phyloP scores from a whole-genome alignment of 1,284 basidiomycete genomes.

The Macrocystidia cucumis region DNA sequence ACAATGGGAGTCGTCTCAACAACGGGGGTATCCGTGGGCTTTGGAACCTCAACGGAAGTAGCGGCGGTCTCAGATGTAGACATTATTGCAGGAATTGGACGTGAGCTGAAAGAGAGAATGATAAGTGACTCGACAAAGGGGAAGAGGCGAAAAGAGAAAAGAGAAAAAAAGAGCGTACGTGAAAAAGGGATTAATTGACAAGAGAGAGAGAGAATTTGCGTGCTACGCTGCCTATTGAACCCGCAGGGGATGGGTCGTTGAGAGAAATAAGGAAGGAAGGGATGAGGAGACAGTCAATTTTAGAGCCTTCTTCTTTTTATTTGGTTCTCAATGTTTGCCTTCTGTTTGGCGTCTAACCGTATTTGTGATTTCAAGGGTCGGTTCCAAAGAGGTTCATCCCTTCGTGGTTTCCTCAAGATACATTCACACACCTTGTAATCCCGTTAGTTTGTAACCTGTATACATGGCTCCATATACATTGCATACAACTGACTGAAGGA shows the following conservation, averaged over 20 bases:
- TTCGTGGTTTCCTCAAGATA: too few relatives aligned
- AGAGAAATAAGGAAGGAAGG: slow-evolving; percentile 46
- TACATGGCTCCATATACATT: too few relatives aligned
- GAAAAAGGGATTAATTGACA: slow-evolving; percentile 37
- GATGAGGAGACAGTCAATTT: slow-evolving; percentile 29
- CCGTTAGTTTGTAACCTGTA: too few relatives aligned
- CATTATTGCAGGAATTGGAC: slow-evolving; percentile 63
- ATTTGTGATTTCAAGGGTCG: slow-evolving; percentile 24
- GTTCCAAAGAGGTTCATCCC: neutral
- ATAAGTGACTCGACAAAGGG: slow-evolving; percentile 13
- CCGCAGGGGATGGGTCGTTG: slow-evolving; percentile 33
- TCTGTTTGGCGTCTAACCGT: slow-evolving; percentile 30
- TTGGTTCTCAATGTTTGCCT: slow-evolving; percentile 30
- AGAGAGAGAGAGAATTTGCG: slow-evolving; percentile 44
- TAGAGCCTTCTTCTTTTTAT: slow-evolving; percentile 31
- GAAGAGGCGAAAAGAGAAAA: slow-evolving; percentile 13
- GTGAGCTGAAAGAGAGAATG: slow-evolving; percentile 32
- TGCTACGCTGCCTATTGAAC: slow-evolving; percentile 43
- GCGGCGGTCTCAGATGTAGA: slow-evolving; percentile 58
- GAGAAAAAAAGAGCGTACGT: slow-evolving; percentile 23
- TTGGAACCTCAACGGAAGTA: slow-evolving; percentile 32
- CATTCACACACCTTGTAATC: too few relatives aligned
- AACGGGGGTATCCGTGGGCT: too few relatives aligned
- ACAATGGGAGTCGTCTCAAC: slow-evolving; percentile 42
- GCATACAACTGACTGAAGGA: too few relatives aligned